These are phyloP conservation scores for Gossypium turneri DNA, from an alignment of 345 rosid species.

Conservation along the genomic window DNA sequence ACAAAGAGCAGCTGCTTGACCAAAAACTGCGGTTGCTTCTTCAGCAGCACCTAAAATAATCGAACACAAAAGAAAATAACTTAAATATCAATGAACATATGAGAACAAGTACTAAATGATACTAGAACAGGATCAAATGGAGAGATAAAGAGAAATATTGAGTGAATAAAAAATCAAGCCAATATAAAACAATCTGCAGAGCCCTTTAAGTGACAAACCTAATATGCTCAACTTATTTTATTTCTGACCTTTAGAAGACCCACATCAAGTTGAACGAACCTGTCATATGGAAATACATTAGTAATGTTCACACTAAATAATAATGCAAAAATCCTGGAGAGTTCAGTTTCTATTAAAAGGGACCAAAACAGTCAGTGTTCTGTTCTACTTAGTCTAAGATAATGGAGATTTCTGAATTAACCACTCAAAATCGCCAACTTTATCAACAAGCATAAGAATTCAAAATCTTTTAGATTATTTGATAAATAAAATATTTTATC, in stretches of 20 bases:
- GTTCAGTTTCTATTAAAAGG: not conserved
- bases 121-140: not conserved
- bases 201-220: constrained; percentile 45
- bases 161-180: not conserved
- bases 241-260: constrained; percentile 85
- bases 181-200: not conserved
- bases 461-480: too few relatives aligned
- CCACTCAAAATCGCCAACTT: too few relatives aligned
- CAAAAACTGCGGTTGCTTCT: constrained; percentile 79
- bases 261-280: constrained; percentile 91
- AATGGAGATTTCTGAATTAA: too few relatives aligned
- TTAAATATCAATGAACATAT: not conserved
- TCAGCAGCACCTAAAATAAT: constrained; percentile 74
- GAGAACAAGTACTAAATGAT: not conserved
- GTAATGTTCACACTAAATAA: constrained; percentile 9
- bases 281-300: constrained; percentile 34
- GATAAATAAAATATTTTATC: too few relatives aligned
- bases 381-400: not conserved
- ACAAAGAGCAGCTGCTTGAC: constrained; percentile 77
- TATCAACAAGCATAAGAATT: too few relatives aligned
- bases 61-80: not conserved
- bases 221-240: constrained; percentile 77
- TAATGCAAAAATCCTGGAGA: not conserved
- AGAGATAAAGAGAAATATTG: not conserved
- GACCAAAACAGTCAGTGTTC: not conserved